A percentile compares a stretch with the other conserved stretches of the same genome.
These are phyloP conservation scores for Trichoderma atrobrunneum DNA, from an alignment of 2,329 filamentous ascomycete genomes.

Conservation along the genomic window DNA sequence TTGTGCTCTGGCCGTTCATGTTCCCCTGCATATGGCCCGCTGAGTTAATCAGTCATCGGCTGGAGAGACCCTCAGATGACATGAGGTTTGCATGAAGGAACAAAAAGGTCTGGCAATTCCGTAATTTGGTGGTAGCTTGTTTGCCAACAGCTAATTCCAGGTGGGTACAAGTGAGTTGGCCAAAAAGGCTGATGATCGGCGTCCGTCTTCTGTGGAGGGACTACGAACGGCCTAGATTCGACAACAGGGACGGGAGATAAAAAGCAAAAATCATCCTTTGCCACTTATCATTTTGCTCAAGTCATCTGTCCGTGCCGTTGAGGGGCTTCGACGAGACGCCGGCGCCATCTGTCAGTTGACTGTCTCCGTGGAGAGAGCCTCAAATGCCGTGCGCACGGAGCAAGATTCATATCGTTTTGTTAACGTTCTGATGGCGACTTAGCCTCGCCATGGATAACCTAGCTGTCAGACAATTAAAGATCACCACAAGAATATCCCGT, in stretches of 20 bases:
- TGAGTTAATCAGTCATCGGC: not conserved
- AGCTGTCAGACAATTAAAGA: not conserved
- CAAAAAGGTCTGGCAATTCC: not conserved
- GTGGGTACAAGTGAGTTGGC: not conserved
- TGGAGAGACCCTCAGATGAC: not conserved
- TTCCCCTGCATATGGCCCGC: not conserved
- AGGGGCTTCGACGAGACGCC: not conserved
- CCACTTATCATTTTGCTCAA: not conserved
- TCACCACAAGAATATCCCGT: not conserved
- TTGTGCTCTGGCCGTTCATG: not conserved
- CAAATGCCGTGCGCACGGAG: not conserved
- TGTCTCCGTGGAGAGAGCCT: not conserved
- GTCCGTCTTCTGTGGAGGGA: slow-evolving; percentile 3
- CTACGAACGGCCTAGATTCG: not conserved
- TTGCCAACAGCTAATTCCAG: not conserved
- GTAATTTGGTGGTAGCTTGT: not conserved
- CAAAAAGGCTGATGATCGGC: not conserved
- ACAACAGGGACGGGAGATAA: not conserved
- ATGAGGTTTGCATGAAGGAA: not conserved
- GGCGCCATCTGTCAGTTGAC: not conserved
- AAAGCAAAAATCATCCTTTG: not conserved
- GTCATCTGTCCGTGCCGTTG: not conserved
- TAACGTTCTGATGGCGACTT: not conserved
- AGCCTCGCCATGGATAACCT: not conserved
- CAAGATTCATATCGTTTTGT: not conserved